Conservation (phyloP, 73 alveolate species). For the Paramecium octaurelia region DNA sequence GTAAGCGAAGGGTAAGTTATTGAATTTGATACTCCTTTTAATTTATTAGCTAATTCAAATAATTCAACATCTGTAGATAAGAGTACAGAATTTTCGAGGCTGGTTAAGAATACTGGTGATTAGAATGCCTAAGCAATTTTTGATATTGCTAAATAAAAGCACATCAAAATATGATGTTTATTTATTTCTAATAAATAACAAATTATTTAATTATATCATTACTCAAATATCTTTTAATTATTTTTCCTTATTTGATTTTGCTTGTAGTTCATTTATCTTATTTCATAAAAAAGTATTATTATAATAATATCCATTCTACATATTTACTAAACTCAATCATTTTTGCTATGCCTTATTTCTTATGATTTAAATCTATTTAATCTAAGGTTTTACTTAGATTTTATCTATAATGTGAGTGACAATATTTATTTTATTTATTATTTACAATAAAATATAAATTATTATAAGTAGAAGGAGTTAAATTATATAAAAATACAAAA, state of each 20-base stretch:
- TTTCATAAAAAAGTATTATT: no score
- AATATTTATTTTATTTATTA: no score
- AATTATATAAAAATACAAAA: neutral
- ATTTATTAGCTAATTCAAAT: slow-evolving; percentile 2
- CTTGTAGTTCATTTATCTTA: no score
- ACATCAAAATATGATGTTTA: neutral
- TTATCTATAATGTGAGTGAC: no score
- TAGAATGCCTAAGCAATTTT: slow-evolving; percentile 33
- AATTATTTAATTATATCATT: no score
- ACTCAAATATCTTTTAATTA: no score
- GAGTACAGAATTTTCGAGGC: slow-evolving; percentile 16
- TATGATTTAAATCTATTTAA: no score
- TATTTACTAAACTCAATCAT: no score
- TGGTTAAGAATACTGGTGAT: slow-evolving; percentile 49
- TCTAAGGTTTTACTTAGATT: no score
- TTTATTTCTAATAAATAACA: neutral
- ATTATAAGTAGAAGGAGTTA: neutral
- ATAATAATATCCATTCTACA: no score
- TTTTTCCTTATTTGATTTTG: no score
- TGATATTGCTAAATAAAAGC: slow-evolving; percentile 35
- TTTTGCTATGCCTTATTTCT: no score
- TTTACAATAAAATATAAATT: neutral
- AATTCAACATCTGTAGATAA: neutral
- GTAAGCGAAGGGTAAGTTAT: slow-evolving; percentile 36
- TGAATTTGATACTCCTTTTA: slow-evolving; percentile 39